Conservation (phyloP, 495 filamentous ascomycete species). For the Penicillium lividum region DNA sequence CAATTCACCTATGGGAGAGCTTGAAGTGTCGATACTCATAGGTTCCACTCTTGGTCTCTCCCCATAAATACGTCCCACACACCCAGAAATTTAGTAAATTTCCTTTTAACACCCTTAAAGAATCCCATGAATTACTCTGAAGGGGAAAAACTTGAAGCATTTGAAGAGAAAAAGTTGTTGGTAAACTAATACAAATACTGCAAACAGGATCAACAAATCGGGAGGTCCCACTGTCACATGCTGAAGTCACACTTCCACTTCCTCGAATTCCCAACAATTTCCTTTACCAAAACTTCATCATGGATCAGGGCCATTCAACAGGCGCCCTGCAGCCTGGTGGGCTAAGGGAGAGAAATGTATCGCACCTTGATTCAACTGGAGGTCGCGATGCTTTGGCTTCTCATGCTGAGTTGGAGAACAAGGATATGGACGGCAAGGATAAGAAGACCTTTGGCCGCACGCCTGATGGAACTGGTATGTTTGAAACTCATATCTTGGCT, state of each 20-base stretch:
- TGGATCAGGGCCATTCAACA: constrained; percentile 49
- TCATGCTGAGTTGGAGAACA: constrained; percentile 37
- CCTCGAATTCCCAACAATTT: constrained; percentile 17
- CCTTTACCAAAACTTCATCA: constrained; percentile 30
- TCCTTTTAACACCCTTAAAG: not conserved
- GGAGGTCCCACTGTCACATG: constrained; percentile 36
- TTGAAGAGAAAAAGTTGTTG: not conserved
- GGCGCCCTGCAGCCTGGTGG: constrained; percentile 39
- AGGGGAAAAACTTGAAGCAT: not conserved
- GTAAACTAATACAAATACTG: constrained; percentile 10
- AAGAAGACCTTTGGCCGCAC: constrained; percentile 89
- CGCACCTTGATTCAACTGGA: constrained; percentile 37
- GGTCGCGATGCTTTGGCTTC: constrained; percentile 36
- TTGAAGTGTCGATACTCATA: constrained; percentile 2
- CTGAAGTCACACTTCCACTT: constrained; percentile 21
- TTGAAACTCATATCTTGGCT: not conserved
- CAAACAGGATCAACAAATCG: constrained; percentile 23
- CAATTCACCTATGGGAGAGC: constrained; percentile 12
- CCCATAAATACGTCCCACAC: constrained; percentile 12
- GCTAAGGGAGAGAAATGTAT: constrained; percentile 48
- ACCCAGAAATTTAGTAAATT: not conserved
- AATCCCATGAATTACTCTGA: not conserved
- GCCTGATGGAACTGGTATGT: constrained; percentile 82
- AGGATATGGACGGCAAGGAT: constrained; percentile 50
- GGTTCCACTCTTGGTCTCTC: constrained; percentile 21